Conservation (phyloP, 768 basidiomycete genomes). For the Leccinellum rugosiceps region DNA sequence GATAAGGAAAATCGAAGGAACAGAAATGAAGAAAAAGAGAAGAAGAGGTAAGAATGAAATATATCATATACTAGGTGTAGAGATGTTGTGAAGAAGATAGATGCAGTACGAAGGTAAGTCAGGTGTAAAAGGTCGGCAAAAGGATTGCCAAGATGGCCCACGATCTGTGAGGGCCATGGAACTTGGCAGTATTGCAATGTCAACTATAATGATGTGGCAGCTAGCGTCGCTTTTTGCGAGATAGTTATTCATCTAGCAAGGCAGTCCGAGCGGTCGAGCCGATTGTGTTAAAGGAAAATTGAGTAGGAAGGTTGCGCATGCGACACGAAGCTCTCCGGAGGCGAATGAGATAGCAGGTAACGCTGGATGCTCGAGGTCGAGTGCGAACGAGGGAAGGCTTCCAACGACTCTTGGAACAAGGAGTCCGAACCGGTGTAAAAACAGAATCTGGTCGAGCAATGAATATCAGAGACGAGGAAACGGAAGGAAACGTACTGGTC, state of each 20-base stretch:
- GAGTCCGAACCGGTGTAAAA: conserved; percentile 68
- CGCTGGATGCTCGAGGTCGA: conserved; percentile 58
- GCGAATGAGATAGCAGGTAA: conserved; percentile 37
- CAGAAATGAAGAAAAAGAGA: neutral
- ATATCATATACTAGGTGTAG: neutral
- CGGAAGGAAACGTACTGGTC: conserved; percentile 49
- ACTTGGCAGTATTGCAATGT: neutral
- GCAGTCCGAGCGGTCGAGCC: conserved; percentile 28
- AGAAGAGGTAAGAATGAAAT: neutral
- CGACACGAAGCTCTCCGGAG: conserved; percentile 27
- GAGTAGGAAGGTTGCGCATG: conserved; percentile 21
- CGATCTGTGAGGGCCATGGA: neutral
- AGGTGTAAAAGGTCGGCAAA: neutral
- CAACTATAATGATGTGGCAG: neutral
- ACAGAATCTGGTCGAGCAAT: conserved; percentile 55
- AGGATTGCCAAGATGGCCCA: neutral
- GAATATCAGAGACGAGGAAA: neutral
- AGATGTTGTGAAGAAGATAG: neutral
- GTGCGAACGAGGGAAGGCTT: conserved; percentile 37
- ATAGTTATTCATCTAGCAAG: conserved; percentile 3
- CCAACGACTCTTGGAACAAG: conserved; percentile 27
- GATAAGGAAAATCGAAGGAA: neutral
- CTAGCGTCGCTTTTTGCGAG: neutral
- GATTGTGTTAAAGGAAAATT: conserved; percentile 26
- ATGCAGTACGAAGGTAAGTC: neutral